Evolutionary conservation across 2,329 filamentous ascomycete genomes (phyloP).

Genomic region (Botrytis fragariae): DNA sequence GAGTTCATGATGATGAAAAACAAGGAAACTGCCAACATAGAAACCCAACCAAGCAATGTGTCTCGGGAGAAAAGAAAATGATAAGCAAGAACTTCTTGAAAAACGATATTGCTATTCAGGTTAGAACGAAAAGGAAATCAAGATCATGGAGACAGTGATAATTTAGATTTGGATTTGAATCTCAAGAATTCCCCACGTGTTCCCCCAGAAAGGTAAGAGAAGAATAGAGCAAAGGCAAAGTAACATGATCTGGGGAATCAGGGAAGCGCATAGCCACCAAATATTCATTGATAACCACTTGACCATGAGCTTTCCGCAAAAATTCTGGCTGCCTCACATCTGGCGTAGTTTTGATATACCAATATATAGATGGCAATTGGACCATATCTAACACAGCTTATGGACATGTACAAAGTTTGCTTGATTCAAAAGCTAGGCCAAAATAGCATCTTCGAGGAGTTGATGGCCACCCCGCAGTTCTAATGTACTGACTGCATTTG

Average conservation of each 20-base stretch:
- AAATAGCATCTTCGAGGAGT: neutral
- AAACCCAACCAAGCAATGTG: neutral
- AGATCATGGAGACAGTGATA: neutral
- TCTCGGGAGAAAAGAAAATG: neutral
- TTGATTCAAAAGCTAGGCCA: neutral
- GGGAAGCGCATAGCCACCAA: neutral
- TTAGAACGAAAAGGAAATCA: neutral
- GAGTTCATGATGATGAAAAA: neutral
- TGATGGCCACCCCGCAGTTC: neutral
- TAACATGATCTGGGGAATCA: neutral
- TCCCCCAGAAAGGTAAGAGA: neutral
- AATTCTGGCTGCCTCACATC: neutral
- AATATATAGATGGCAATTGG: neutral
- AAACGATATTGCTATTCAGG: neutral
- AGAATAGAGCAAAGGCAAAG: neutral
- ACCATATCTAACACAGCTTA: neutral
- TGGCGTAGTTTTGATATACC: neutral
- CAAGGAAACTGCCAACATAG: neutral
- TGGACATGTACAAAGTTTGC: neutral
- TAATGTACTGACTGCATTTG: neutral
- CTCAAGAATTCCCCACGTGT: neutral
- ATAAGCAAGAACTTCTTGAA: neutral
- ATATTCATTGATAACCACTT: neutral
- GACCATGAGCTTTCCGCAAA: neutral
- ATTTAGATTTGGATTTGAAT: neutral